phyloP scores from a whole-genome alignment of 257 asterid genomes.

The Oldenlandia corymbosa region DNA sequence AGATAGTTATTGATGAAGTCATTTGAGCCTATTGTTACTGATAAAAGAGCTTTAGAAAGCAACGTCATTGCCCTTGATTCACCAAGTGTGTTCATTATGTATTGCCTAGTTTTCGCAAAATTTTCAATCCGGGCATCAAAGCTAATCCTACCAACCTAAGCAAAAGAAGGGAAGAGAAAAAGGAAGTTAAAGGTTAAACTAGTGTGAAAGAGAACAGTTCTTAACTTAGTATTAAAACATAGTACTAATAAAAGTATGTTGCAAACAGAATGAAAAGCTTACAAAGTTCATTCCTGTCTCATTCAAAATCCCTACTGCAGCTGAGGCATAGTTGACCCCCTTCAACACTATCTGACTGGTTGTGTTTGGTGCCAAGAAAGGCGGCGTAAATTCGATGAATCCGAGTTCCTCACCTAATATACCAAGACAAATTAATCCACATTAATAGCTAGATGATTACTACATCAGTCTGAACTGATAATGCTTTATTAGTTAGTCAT shows the following conservation, averaged over 20 bases:
- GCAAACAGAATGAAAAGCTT: slow-evolving; percentile 18
- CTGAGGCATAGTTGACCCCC: slow-evolving; percentile 80
- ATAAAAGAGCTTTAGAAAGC: slow-evolving; percentile 37
- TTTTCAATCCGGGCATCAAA: slow-evolving; percentile 72
- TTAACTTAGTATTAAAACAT: too few species aligned
- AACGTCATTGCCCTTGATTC: slow-evolving; percentile 26
- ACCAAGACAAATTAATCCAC: too few species aligned
- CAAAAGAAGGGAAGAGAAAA: too few species aligned
- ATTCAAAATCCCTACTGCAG: slow-evolving; percentile 76
- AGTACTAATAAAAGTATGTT: too few species aligned
- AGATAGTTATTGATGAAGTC: slow-evolving; percentile 79
- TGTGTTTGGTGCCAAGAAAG: slow-evolving; percentile 65
- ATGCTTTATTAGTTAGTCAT: too few species aligned
- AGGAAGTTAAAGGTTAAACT: too few species aligned
- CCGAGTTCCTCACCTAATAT: slow-evolving; percentile 52
- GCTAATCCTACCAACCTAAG: slow-evolving; percentile 66
- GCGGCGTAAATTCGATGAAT: slow-evolving; percentile 43
- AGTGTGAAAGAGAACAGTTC: too few species aligned
- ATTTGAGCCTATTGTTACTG: slow-evolving; percentile 65
- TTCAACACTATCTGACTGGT: slow-evolving; percentile 36
- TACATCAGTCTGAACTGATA: too few species aligned
- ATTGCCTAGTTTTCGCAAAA: slow-evolving; percentile 57
- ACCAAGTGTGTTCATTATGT: slow-evolving; percentile 46
- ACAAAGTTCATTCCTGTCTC: slow-evolving; percentile 59
- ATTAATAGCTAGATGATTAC: too few species aligned